A percentile compares a stretch with the other conserved stretches of the same genome.
These are phyloP conservation scores for Hypoxylon sp. DNA, from an alignment of 2,329 filamentous ascomycete genomes.

Conservation along the genomic window DNA sequence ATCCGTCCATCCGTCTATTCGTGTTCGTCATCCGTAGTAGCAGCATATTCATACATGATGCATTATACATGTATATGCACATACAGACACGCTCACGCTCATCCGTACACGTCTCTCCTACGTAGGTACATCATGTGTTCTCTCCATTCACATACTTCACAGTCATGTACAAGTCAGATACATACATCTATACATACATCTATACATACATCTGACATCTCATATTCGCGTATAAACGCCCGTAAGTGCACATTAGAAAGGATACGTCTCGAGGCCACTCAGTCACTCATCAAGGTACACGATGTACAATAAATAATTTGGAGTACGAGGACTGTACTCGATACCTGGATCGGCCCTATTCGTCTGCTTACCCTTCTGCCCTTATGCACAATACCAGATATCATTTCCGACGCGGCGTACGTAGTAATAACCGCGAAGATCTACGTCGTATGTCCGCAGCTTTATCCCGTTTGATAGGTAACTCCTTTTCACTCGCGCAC, in stretches of 20 bases:
- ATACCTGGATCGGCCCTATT: conserved; percentile 36
- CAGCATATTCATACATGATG: background rate
- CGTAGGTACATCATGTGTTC: background rate
- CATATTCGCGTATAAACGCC: too few relatives aligned
- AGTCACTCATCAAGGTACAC: background rate
- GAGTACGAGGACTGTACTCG: too few relatives aligned
- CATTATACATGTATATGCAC: background rate
- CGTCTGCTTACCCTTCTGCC: conserved; percentile 30
- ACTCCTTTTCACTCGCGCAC: conserved; percentile 26
- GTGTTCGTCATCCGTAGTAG: too few relatives aligned
- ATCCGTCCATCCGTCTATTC: too few relatives aligned
- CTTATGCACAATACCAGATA: conserved; percentile 31
- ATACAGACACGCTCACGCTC: too few relatives aligned
- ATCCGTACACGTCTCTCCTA: too few relatives aligned
- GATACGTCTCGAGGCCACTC: background rate
- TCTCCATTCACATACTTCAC: background rate
- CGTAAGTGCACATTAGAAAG: background rate
- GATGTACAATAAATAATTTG: too few relatives aligned
- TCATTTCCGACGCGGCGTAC: conserved; percentile 38
- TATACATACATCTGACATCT: background rate
- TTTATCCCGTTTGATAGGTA: conserved; percentile 12
- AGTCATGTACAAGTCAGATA: background rate
- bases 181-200: background rate
- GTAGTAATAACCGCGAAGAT: conserved; percentile 19
- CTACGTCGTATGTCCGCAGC: background rate